These are phyloP conservation scores for slime mould (Dictyostelium discoideum) DNA, from an alignment of 78 protist species.

Conservation along the genomic window DNA sequence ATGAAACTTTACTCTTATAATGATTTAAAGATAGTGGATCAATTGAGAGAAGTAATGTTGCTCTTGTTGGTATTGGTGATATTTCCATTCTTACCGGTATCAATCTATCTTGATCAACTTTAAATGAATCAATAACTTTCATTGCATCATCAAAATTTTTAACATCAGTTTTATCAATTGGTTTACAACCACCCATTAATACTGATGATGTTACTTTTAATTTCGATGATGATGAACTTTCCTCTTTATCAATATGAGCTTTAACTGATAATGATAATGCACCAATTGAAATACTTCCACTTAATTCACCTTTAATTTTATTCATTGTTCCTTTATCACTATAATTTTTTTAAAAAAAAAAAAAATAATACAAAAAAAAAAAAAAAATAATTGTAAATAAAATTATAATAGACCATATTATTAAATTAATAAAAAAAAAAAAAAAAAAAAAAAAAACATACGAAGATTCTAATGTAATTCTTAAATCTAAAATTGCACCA, in stretches of 20 bases:
- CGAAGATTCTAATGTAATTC: neutral
- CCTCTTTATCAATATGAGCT: neutral
- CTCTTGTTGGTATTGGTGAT: constrained; percentile 5
- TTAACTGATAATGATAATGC: neutral
- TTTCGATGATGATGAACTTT: neutral
- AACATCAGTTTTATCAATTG: neutral
- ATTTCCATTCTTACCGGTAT: neutral
- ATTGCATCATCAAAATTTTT: neutral
- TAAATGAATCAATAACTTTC: neutral
- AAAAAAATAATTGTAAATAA: no score
- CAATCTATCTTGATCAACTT: neutral
- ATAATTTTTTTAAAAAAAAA: neutral
- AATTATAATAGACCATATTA: neutral
- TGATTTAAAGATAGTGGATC: neutral
- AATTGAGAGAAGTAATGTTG: neutral
- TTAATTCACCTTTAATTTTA: neutral
- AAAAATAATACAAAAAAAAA: neutral
- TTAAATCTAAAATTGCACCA: constrained; percentile 2
- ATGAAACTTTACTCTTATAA: neutral
- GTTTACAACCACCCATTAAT: neutral
- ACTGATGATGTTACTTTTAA: neutral
- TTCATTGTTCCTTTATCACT: neutral
- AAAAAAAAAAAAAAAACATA: neutral
- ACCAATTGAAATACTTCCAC: neutral
- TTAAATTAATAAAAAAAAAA: neutral